Evolutionary conservation across 2,329 filamentous ascomycete species (phyloP).

Genomic region (Piedraia hortae): DNA sequence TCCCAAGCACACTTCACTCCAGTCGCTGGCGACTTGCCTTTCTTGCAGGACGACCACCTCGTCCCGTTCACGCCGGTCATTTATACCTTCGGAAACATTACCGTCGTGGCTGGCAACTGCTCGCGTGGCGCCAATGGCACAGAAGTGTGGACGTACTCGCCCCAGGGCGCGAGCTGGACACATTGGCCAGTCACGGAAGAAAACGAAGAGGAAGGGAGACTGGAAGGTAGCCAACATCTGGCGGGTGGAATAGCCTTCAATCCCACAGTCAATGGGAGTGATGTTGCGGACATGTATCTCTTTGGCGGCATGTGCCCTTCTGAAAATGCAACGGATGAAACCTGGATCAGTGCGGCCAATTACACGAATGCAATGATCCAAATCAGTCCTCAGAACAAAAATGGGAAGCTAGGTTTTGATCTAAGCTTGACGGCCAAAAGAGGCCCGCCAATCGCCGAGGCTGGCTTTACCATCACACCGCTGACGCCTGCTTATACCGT

Average conservation of each 20-base stretch:
- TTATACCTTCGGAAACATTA: slow-evolving; percentile 36
- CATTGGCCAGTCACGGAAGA: slow-evolving; percentile 24
- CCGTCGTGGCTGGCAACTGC: slow-evolving; percentile 51
- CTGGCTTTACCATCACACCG: slow-evolving; percentile 60
- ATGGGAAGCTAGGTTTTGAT: slow-evolving; percentile 17
- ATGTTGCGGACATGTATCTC: slow-evolving; percentile 33
- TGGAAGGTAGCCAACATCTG: slow-evolving; percentile 30
- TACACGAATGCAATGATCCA: slow-evolving; percentile 62
- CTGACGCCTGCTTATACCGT: slow-evolving; percentile 44
- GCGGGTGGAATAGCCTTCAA: slow-evolving; percentile 38
- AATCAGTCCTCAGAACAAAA: slow-evolving; percentile 22
- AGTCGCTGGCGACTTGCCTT: slow-evolving; percentile 32
- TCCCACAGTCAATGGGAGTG: slow-evolving; percentile 25
- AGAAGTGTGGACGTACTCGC: slow-evolving; percentile 31
- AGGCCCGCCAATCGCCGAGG: slow-evolving; percentile 49
- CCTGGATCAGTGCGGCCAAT: slow-evolving; percentile 39
- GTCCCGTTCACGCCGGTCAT: slow-evolving; percentile 40
- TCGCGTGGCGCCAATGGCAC: slow-evolving; percentile 22
- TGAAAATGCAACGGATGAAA: slow-evolving; percentile 15
- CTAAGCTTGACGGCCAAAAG: slow-evolving; percentile 22
- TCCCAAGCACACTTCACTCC: slow-evolving; percentile 21
- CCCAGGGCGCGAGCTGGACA: too few relatives aligned
- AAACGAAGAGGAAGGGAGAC: slow-evolving; percentile 22
- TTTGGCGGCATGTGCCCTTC: slow-evolving; percentile 79
- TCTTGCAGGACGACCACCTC: slow-evolving; percentile 24